Evolutionary conservation across 2,329 filamentous ascomycete genomes (phyloP), one percentile per base, ranked within the genome.

Genomic region (Helminthosporium solani): DNA sequence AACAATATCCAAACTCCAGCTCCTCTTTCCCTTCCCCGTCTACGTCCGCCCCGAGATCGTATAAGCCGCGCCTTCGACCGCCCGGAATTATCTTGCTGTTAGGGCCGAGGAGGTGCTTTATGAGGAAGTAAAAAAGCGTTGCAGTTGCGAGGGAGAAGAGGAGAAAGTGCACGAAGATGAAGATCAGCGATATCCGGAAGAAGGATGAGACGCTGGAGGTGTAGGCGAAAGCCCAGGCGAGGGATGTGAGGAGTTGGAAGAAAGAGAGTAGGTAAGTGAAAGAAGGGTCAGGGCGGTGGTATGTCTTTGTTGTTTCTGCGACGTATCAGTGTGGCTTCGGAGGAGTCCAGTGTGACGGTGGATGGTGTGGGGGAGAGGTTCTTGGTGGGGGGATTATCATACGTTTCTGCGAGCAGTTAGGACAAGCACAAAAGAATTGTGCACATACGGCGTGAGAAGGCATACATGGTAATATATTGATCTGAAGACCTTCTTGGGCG

Each of bases 1-100:
- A 86, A 66, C 84, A 86, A 63, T 87, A 87, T 42, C 84, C 84
- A 69, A 86, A 87, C 61, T 86, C 84, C 50, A 87, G 66, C 49
- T 79, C 79, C 44, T 85, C 82, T 18, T 60, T 64, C 23, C 77
- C 78, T 9, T 73, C 75, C 3, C 71, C 71, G 0, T 78, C 76
- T 43, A 15, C 40, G 5, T 25, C 46, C 11, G 2, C 25, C 6
- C 81, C 78, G 4, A 77, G 73, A 21, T 68, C 64, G 58, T 86
- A 85, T 6, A 86, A 67, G 2, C 83, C 82, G 60, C 79, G 66
- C 60, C 79, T 72, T 47, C 78, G 70, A 25, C 77, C 74, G 28
- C 77, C 74, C 4, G 77, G 74, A 53, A 78, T 56, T 15, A 79
- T 74, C 2, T 75, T 73, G 27, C 79, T 75, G 30, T 79, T 76